Evolutionary conservation across 2,329 filamentous ascomycete genomes (phyloP), one percentile per base, ranked within the genome.

Genomic region (Chrysoporthe deuterocubensis): DNA sequence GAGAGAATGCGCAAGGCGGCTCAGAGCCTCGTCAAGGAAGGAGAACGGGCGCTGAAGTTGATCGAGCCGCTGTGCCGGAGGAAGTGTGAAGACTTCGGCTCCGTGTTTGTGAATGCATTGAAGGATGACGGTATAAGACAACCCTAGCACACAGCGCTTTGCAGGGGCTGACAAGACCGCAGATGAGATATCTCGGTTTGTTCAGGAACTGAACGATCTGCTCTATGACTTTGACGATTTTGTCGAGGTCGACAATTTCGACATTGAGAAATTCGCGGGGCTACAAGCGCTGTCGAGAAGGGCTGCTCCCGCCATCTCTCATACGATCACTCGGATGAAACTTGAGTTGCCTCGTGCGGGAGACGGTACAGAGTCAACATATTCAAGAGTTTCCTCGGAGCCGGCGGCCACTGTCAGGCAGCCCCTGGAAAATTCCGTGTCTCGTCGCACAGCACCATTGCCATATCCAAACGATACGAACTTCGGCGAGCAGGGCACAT

Each of bases 221-320:
- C 75, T 87, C 7, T 88, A 85, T 81, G 85, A 85, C 63, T 87
- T 88, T 71, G 86, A 88, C 66, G 85, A 88, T 64, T 86, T 79
- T 70, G 75, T 83, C 69, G 82, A 85, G 62, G 71, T 76, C 16
- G 81, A 84, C 44, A 79, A 79, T 34, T 88, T 87, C 69, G 83
- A 87, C n/a, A 74, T 77, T 37, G 79, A 78, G 21, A 84, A 83
- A 69, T 88, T 83, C 65, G 74, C 78, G 21, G 80, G 84, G 70
- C 76, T 87, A 4, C 82, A 84, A 72, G 79, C 79, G 48, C 72
- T 81, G 5, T 84, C 83, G 18, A 80, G 84, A 65, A 81, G 81
- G 62, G 80, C 82, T 1, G 84, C 85, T 1, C 81, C 83, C 1
- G 79, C 78, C 62, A 82, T 87, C 14, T 76, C 81, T 60, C 82